Evolutionary conservation across 306 rosid species (phyloP).

Genomic region (Quillaja saponaria): DNA sequence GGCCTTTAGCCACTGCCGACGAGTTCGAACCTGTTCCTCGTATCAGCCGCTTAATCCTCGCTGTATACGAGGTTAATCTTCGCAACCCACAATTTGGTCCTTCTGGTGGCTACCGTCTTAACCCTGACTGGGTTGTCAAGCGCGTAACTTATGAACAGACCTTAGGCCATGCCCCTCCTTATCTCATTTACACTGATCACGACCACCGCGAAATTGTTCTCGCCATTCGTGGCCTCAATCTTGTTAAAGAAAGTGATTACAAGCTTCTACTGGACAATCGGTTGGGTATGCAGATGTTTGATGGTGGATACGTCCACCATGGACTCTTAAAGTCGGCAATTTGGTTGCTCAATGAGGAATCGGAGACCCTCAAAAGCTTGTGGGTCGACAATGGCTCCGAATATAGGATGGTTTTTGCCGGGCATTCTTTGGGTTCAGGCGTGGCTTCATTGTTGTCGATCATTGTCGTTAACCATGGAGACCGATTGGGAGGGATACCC

Average conservation of each 20-base stretch:
- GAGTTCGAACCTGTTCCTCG: constrained; percentile 80
- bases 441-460: constrained; percentile 76
- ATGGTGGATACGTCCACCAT: constrained; percentile 85
- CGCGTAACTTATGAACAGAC: constrained; percentile 63
- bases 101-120: constrained; percentile 49
- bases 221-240: constrained; percentile 78
- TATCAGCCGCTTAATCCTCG: constrained; percentile 75
- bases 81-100: constrained; percentile 37
- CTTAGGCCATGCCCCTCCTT: constrained; percentile 68
- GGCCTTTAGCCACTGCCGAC: constrained; percentile 64
- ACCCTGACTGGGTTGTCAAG: constrained; percentile 64
- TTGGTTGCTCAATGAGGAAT: constrained; percentile 76
- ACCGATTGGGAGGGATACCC: constrained; percentile 63
- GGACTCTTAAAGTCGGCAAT: constrained; percentile 77
- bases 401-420: constrained; percentile 72
- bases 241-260: constrained; percentile 73
- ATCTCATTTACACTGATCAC: constrained; percentile 74
- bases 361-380: constrained; percentile 61
- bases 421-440: constrained; percentile 91
- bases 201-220: constrained; percentile 68
- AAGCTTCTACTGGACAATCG: constrained; percentile 59
- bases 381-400: constrained; percentile 68
- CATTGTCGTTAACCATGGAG: constrained; percentile 63
- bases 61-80: constrained; percentile 83
- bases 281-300: constrained; percentile 80